Conservation (phyloP, 768 basidiomycete genomes). For the Daedaleopsis sinensis region DNA sequence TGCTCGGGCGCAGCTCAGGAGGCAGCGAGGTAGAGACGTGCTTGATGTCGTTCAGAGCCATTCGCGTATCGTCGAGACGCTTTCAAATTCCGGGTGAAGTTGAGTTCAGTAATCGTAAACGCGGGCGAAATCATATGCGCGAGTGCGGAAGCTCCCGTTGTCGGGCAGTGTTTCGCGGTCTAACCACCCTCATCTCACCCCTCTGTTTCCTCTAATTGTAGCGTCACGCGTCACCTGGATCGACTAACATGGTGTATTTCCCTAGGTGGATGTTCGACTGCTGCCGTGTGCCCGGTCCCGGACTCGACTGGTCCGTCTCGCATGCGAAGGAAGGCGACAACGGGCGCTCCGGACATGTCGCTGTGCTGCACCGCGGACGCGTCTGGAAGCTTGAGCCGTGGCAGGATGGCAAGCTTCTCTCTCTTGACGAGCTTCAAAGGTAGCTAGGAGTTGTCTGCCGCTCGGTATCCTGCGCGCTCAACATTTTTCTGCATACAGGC, state of each 20-base stretch:
- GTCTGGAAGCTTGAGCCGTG: slow-evolving; percentile 79
- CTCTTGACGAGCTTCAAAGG: slow-evolving; percentile 68
- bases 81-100: too few relatives aligned
- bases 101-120: too few relatives aligned
- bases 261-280: slow-evolving; percentile 94
- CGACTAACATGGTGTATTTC: slow-evolving; percentile 3
- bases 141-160: too few relatives aligned
- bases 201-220: too few relatives aligned
- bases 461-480: neutral
- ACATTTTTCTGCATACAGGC: slow-evolving; percentile 41
- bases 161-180: too few relatives aligned
- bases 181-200: too few relatives aligned
- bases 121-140: too few relatives aligned
- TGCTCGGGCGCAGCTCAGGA: too few relatives aligned
- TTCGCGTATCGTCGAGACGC: too few relatives aligned
- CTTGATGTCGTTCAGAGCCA: too few relatives aligned
- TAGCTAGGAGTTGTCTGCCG: slow-evolving; percentile 31
- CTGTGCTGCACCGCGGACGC: slow-evolving; percentile 84
- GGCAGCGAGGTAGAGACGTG: too few relatives aligned
- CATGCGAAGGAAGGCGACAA: slow-evolving; percentile 53
- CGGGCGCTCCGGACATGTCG: slow-evolving; percentile 75
- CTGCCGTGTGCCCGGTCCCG: slow-evolving; percentile 73
- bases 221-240: too few relatives aligned
- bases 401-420: slow-evolving; percentile 56
- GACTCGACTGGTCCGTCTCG: slow-evolving; percentile 66